Evolutionary conservation across 2,329 filamentous ascomycete species (phyloP), one percentile per base, ranked within the genome.

Genomic region (Cladophialophora yegresii): DNA sequence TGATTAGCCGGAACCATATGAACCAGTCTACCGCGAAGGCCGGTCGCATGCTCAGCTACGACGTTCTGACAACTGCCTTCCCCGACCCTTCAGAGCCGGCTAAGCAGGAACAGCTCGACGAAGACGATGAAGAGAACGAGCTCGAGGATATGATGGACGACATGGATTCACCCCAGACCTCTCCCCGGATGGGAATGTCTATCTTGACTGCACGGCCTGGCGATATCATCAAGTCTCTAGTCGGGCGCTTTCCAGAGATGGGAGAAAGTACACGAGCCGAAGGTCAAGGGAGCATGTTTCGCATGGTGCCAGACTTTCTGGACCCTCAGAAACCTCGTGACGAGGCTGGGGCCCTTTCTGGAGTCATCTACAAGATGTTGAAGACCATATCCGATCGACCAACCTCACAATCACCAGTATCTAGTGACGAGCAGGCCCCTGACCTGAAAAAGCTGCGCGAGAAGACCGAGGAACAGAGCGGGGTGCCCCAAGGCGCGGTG

Each of bases 391-490:
- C 58, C 23, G 60, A 67, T 23, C 56, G 57, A 20, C 66, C 54
- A 33, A 54, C 50, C 16, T 20, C 36, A n/a, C 20, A 45, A 2
- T 5, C 54, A 47, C 43, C 43, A 10, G 9, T 5, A 16, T 26
- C 33, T 2, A 23, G 28, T 12, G 58, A 55, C 10, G 65, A 65
- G 47, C 64, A 67, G 28, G 64, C 49, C 6, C 71, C 70, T n/a
- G 63, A 71, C 20, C 71, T 70, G 63, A 74, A 77, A 57, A 76
- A 78, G 51, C 32, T 69, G 4, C 79, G 82, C 10, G 81, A 82
- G 47, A 78, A 80, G 7, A 77, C 82, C 20, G 80, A 81, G 33
- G 80, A 82, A 16, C 73, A 75, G n/a, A 62, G 30, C n/a, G 64
- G 66, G 1, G 50, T 64, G 7, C 55, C 66, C 4, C 61, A 64